phyloP scores from a whole-genome alignment of 768 basidiomycete genomes.

The Lactarius trivialis region DNA sequence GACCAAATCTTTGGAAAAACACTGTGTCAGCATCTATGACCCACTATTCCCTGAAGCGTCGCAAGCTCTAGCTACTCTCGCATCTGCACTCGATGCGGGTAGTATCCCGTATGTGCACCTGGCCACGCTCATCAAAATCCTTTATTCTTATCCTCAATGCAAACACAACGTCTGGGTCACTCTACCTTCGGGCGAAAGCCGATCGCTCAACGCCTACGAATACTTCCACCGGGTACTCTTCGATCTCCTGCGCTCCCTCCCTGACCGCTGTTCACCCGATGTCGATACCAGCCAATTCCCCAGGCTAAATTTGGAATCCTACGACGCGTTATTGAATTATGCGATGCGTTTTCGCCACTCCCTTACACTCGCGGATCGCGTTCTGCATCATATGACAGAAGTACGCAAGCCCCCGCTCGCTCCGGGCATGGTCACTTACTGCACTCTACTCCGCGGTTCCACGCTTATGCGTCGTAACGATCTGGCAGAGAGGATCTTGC shows the following conservation, averaged over 20 bases:
- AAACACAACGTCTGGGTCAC: constrained; percentile 25
- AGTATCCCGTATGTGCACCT: constrained; percentile 7
- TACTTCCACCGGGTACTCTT: constrained; percentile 31
- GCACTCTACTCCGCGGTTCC: constrained; percentile 51
- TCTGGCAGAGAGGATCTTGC: constrained; percentile 36
- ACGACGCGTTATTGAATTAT: constrained; percentile 63
- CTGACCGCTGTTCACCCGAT: constrained; percentile 2
- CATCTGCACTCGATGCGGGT: constrained; percentile 10
- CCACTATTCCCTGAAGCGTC: constrained; percentile 18
- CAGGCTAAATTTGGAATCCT: constrained; percentile 37
- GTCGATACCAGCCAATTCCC: constrained; percentile 24
- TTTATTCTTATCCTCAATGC: constrained; percentile 26
- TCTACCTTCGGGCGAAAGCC: constrained; percentile 10
- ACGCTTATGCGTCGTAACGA: constrained; percentile 43
- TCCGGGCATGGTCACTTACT: constrained; percentile 48
- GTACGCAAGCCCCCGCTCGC: constrained; percentile 36
- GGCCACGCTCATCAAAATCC: constrained; percentile 17
- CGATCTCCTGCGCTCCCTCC: constrained; percentile 20
- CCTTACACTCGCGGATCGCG: constrained; percentile 37
- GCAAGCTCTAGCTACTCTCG: constrained; percentile 21
- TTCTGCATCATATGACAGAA: constrained; percentile 52
- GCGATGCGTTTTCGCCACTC: constrained; percentile 55
- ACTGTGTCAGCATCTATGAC: constrained; percentile 9
- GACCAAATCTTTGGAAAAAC: constrained; percentile 22
- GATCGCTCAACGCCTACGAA: constrained; percentile 24